Evolutionary conservation across 805 yeast species (phyloP).

Genomic region (Saturnispora sekii): DNA sequence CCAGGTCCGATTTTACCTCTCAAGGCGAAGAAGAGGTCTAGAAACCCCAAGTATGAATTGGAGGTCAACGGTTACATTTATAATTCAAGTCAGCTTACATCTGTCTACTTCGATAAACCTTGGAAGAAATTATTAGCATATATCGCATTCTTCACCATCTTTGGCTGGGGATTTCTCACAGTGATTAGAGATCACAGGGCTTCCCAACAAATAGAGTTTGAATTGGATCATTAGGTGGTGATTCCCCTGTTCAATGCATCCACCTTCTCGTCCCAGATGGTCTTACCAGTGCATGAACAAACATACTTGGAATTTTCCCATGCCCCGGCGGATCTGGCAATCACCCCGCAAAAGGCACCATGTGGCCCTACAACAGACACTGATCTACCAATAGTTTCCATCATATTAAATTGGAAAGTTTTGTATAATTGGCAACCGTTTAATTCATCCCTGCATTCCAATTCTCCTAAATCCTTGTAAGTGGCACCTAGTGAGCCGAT

Average conservation of each 20-base stretch:
- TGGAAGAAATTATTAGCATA: constrained; percentile 10
- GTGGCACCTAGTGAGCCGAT: constrained; percentile 54
- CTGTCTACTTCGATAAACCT: constrained; percentile 5
- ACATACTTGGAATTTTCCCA: constrained; percentile 95
- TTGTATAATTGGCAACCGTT: constrained; percentile 37
- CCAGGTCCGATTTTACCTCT: background rate
- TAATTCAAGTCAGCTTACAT: constrained; percentile 1
- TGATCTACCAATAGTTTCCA: constrained; percentile 64
- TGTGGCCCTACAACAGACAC: constrained; percentile 36
- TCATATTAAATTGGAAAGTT: constrained; percentile 37
- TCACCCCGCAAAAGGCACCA: constrained; percentile 56
- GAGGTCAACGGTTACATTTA: constrained; percentile 1
- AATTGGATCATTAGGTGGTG: constrained; percentile 14
- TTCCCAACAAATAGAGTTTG: constrained; percentile 5
- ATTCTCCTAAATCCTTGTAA: constrained; percentile 35
- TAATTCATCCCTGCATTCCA: constrained; percentile 24
- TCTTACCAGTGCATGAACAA: constrained; percentile 91
- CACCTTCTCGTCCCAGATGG: constrained; percentile 87
- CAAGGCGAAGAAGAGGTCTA: background rate
- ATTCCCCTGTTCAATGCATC: constrained; percentile 64
- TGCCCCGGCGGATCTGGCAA: constrained; percentile 93
- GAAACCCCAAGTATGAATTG: constrained; percentile 5
- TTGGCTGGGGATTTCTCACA: constrained; percentile 8
- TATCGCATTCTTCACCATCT: constrained; percentile 8
- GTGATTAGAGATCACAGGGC: constrained; percentile 6